These are phyloP conservation scores for Xylariaceae sp. DNA, from an alignment of 2,329 filamentous ascomycete genomes.

Conservation along the genomic window DNA sequence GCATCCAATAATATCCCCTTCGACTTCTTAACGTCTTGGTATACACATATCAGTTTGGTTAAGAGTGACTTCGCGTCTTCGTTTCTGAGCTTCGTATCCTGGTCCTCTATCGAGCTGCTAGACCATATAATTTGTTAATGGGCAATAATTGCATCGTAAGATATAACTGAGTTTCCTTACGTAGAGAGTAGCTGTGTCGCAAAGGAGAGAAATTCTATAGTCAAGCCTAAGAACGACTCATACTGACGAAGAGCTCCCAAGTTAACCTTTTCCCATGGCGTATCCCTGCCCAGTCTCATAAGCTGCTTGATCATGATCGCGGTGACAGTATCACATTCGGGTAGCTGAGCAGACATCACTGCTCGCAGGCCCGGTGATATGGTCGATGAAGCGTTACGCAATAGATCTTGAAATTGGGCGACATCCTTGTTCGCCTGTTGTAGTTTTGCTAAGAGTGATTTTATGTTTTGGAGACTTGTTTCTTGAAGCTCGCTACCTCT, in stretches of 20 bases:
- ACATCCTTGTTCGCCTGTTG: background rate
- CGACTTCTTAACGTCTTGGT: background rate
- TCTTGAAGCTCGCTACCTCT: background rate
- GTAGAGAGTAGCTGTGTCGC: background rate
- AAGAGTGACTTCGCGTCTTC: background rate
- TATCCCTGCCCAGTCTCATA: background rate
- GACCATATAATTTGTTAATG: background rate
- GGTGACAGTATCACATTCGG: background rate
- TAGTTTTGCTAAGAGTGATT: background rate
- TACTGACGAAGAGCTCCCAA: background rate
- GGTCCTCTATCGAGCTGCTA: background rate
- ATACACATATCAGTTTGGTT: background rate
- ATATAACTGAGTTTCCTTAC: background rate
- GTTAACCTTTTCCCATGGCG: background rate
- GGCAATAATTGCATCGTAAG: background rate
- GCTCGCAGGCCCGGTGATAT: background rate
- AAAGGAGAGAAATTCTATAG: background rate
- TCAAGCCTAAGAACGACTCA: background rate
- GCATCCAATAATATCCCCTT: background rate
- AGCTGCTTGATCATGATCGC: constrained; percentile 1
- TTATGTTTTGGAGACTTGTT: background rate
- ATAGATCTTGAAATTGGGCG: background rate
- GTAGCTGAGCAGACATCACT: background rate
- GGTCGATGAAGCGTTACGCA: background rate
- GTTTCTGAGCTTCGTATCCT: background rate